Evolutionary conservation across 83 land plant genomes (phyloP), one percentile per base, ranked within the genome.

Genomic region (Picea abies): DNA sequence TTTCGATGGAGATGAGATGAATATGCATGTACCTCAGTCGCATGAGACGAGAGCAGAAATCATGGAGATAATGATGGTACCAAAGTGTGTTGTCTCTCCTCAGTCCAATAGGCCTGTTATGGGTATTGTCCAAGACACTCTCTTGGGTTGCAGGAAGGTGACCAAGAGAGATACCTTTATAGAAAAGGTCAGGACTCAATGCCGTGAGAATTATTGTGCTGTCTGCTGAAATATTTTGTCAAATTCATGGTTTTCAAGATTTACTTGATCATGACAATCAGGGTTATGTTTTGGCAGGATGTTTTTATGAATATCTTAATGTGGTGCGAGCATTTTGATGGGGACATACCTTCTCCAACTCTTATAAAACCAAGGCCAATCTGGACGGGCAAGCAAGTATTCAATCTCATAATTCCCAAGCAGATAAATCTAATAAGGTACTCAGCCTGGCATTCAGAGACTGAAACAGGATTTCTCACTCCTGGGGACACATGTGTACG

Each of bases 251-350:
- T 17, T 19, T 5, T 41, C 4, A 72, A 41, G 22, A 35, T 76
- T 12, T 79, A 12, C 56, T 60, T 79, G 49, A 29, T 29, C 29
- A 29, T 29, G 29, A 29, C 29, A 29, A 29, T 29, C 29, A 6
- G 1, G n/a, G 60, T 26, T 16, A 1, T 29, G 58, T 41, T 80
- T 26, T 25, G 73, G 84, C 96, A 97, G 99, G 98, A 98, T 86
- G 99, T 98, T 39, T 98, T 94, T 76, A 94, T 93, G 96, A 98
- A 98, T 78, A 96, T 92, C 29, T 85, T 98, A 88, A 93, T 98
- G 95, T 98, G 99, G 99, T 98, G 99, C 99, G 99, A 98, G 80
- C 99, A 98, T 84, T 98, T 98, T 82, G 99, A 98, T 88, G 99
- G 98, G 70, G 92, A 92, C 83, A 66, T 98, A 39, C 99, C 99